These are phyloP conservation scores for Scedosporium minutisporum DNA, from an alignment of 2,329 filamentous ascomycete species.

Conservation along the genomic window DNA sequence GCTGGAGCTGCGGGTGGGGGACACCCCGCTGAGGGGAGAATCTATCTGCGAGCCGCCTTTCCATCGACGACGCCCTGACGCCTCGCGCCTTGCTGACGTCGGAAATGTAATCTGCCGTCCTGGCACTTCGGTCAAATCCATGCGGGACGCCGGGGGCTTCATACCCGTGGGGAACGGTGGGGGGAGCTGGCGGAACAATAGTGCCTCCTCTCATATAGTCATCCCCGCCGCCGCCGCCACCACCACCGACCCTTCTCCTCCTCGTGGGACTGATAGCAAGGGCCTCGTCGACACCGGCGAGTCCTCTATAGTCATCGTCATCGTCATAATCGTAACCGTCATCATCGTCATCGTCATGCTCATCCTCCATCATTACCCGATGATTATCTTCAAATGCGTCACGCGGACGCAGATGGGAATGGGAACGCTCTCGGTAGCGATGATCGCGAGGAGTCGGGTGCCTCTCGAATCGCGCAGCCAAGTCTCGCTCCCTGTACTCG, in stretches of 20 bases:
- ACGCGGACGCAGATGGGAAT: background rate
- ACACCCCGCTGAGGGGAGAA: constrained; percentile 2
- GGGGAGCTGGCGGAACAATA: background rate
- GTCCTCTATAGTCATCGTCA: constrained; percentile 1
- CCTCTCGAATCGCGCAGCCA: constrained; percentile 2
- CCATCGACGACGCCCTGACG: constrained; percentile 1
- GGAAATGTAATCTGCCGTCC: constrained; percentile 5
- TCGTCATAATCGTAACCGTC: constrained; percentile 4
- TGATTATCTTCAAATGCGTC: background rate
- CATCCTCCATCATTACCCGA: background rate
- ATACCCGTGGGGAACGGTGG: background rate
- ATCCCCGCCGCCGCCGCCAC: background rate
- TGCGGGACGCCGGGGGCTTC: background rate
- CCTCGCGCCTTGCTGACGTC: constrained; percentile 6
- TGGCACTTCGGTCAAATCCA: constrained; percentile 1
- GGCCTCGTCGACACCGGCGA: background rate
- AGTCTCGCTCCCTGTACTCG: background rate
- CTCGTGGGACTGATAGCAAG: background rate
- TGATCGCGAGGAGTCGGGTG: background rate
- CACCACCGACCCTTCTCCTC: background rate
- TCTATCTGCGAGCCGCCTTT: constrained; percentile 6
- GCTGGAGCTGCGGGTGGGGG: background rate
- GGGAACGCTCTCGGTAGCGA: background rate
- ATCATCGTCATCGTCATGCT: constrained; percentile 1
- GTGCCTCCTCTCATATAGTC: constrained; percentile 2